Evolutionary conservation across 2,329 filamentous ascomycete genomes (phyloP).

Genomic region (Thermothelomyces thermophilus): DNA sequence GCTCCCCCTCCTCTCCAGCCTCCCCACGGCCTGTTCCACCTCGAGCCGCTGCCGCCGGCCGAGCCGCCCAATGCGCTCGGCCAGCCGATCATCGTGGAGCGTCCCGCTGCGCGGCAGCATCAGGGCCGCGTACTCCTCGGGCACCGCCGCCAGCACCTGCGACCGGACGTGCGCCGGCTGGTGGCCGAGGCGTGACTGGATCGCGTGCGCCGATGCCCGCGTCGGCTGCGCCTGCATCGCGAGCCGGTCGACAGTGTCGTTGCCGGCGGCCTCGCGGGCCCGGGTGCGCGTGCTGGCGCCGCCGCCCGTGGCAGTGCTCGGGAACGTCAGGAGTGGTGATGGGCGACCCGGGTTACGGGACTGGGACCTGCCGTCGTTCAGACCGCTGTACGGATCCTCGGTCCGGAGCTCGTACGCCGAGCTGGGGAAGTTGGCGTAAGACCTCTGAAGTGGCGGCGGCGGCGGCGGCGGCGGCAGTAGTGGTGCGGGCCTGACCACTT

Average conservation of each 20-base stretch:
- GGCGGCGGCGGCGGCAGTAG: too few species aligned
- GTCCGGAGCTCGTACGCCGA: too few species aligned
- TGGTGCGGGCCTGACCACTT: too few species aligned
- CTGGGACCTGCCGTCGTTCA: too few species aligned
- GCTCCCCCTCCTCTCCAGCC: not conserved
- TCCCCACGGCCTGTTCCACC: not conserved
- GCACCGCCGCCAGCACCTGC: constrained; percentile 9
- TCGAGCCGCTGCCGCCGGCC: constrained; percentile 7
- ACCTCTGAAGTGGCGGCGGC: too few species aligned
- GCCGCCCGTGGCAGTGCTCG: not conserved
- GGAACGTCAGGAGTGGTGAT: too few species aligned
- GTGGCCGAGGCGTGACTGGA: constrained; percentile 6
- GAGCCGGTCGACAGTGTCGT: too few species aligned
- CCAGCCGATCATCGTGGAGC: constrained; percentile 1
- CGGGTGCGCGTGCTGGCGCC: not conserved
- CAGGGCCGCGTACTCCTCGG: not conserved
- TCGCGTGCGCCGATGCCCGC: constrained; percentile 3
- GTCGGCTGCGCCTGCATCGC: constrained; percentile 4
- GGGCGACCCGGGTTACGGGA: too few species aligned
- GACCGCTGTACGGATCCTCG: too few species aligned
- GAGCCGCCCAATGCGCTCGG: constrained; percentile 8
- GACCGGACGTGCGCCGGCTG: constrained; percentile 15
- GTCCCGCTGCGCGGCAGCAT: not conserved
- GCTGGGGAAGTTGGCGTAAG: too few species aligned
- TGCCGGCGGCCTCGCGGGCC: too few species aligned